Evolutionary conservation across 768 basidiomycete genomes (phyloP).

Genomic region (Infundibulicybe gibba): DNA sequence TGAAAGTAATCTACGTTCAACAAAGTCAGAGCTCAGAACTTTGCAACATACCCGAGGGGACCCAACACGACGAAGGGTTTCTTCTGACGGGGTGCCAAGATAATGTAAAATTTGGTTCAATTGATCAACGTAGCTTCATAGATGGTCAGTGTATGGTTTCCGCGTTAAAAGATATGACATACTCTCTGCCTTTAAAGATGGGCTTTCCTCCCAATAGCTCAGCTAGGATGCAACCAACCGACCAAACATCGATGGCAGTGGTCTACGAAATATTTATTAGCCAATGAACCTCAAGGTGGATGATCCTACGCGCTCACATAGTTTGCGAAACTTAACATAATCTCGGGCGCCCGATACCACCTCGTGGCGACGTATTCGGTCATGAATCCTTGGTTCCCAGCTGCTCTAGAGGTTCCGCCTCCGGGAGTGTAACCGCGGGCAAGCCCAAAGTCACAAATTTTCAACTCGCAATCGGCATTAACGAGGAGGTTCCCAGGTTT

Average conservation of each 20-base stretch:
- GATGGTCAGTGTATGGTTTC: conserved; percentile 6
- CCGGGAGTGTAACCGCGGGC: conserved; percentile 92
- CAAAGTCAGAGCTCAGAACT: neutral
- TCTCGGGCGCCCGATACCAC: conserved; percentile 98
- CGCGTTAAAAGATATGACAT: conserved; percentile 23
- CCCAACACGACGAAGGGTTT: conserved; percentile 93
- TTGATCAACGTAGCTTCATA: conserved; percentile 89
- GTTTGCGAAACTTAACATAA: conserved; percentile 97
- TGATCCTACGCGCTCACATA: conserved; percentile 55
- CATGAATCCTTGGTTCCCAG: conserved; percentile 93
- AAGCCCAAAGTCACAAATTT: conserved; percentile 98
- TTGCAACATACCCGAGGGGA: conserved; percentile 73
- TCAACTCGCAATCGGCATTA: conserved; percentile 97
- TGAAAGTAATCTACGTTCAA: conserved; percentile 22
- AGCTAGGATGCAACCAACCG: conserved; percentile 92
- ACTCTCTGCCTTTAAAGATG: conserved; percentile 97
- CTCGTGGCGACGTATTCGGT: conserved; percentile 99
- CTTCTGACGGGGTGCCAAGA: conserved; percentile 96
- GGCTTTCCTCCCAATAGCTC: conserved; percentile 93
- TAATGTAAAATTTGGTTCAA: conserved; percentile 97
- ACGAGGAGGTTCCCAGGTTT: conserved; percentile 95
- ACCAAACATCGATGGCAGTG: conserved; percentile 94
- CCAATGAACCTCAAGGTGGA: neutral
- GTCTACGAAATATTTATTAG: conserved; percentile 42
- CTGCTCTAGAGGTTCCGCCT: conserved; percentile 65